Evolutionary conservation across 352 stramenopile genomes (phyloP), one percentile per base, ranked within the genome.

Genomic region (Globisporangium carolinianum): DNA sequence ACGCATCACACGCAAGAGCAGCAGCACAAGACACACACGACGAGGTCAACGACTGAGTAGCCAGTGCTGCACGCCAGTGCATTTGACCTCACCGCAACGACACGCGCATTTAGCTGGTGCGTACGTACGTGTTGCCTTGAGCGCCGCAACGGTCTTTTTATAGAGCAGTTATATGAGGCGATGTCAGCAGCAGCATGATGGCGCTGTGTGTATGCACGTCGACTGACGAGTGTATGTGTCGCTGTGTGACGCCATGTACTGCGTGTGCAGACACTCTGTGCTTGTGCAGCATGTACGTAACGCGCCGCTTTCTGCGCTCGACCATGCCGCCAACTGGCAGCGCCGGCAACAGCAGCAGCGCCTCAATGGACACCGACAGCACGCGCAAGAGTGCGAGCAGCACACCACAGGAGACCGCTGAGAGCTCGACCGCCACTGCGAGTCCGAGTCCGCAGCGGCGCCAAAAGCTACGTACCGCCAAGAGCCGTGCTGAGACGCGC

Each of bases 231-330:
- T 10, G 24, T 37, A 38, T 45, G 42, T 42, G 41, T 43, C 39
- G 41, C 6, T 58, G 37, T 51, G 17, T 47, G 18, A 24, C 18
- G 18, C 18, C 18, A 1, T 24, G 18, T 24, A 24, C 0, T 24
- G 18, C 1, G 18, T 24, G 18, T 24, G 18, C 18, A 24, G 18
- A 24, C 18, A 24, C 18, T 24, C 14, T 43, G 17, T 55, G 12
- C 53, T 18, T 38, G 18, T 47, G 14, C 4, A 51, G 36, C 0
- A 88, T 88, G 79, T 87, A 89, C 53, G 75, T 87, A 58, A 86
- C 79, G 52, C 65, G 77, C 36, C 68, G 73, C 14, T 64, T 89
- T 45, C 54, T 87, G 58, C 76, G 79, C 51, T 82, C 79, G 53
- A 87, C 79, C 53, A 65, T 87, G 36, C 59, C 63, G 6, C 24